Evolutionary conservation across 805 yeast species (phyloP).

Genomic region (Candida yuanshanica): DNA sequence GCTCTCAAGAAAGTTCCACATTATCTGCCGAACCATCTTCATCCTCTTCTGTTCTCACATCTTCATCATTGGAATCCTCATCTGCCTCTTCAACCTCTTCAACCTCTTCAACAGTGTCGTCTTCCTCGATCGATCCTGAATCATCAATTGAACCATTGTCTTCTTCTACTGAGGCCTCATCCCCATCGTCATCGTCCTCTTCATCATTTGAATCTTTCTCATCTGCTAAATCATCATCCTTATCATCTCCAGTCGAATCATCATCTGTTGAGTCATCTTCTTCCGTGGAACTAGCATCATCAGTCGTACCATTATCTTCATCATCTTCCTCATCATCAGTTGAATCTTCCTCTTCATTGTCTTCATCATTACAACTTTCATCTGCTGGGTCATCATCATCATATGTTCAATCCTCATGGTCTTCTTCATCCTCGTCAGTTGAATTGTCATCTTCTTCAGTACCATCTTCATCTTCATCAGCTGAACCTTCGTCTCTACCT

Average conservation of each 20-base stretch:
- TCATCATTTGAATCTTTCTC: not conserved
- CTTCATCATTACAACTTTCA: not conserved
- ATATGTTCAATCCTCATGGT: not conserved
- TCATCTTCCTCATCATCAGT: conserved; percentile 2
- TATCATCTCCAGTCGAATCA: not conserved
- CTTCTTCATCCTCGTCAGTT: too few relatives aligned
- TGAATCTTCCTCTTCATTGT: not conserved
- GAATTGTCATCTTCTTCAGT: too few relatives aligned
- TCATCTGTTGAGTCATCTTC: conserved; percentile 1
- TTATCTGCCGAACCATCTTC: conserved; percentile 1
- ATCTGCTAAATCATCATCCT: not conserved
- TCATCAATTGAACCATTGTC: conserved; percentile 1
- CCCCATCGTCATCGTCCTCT: conserved; percentile 1
- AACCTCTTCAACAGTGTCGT: not conserved
- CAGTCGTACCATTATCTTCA: not conserved
- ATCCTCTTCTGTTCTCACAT: not conserved
- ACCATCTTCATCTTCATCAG: too few relatives aligned
- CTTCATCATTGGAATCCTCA: too few relatives aligned
- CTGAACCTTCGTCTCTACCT: too few relatives aligned
- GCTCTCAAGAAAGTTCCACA: not conserved
- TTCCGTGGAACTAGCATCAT: not conserved
- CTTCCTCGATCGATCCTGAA: not conserved
- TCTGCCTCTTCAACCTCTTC: not conserved
- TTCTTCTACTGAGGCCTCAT: too few relatives aligned
- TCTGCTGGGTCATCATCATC: not conserved